phyloP scores from a whole-genome alignment of 345 rosid genomes.

The Sonneratia caseolaris region DNA sequence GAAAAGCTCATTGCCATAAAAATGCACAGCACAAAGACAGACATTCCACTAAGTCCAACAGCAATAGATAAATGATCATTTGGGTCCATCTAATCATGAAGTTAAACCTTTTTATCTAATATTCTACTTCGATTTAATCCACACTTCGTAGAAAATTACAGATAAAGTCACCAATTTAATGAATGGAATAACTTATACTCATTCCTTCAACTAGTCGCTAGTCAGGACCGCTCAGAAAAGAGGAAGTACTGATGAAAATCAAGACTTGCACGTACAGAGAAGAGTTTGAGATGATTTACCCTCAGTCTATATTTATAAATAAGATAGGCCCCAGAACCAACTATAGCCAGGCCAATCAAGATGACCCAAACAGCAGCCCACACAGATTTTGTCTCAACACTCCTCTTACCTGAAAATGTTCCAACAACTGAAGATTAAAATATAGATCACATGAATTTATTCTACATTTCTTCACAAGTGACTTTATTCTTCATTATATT shows the following conservation, averaged over 20 bases:
- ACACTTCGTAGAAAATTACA: background rate
- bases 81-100: background rate
- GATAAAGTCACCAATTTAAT: background rate
- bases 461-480: background rate
- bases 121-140: background rate
- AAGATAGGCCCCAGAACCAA: conserved; percentile 72
- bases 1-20: background rate
- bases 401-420: conserved; percentile 48
- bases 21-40: background rate
- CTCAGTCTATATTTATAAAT: conserved; percentile 78
- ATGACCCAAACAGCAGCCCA: conserved; percentile 94
- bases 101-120: background rate
- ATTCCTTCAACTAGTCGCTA: background rate
- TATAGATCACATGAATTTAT: background rate
- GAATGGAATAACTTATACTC: background rate
- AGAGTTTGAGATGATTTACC: conserved; percentile 33
- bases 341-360: conserved; percentile 68
- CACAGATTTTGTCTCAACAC: conserved; percentile 61
- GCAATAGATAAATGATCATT: background rate
- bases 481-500: background rate
- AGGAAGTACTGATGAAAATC: background rate
- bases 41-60: background rate
- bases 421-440: background rate
- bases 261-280: background rate
- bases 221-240: background rate